Evolutionary conservation across 352 stramenopile genomes (phyloP), one percentile per base, ranked within the genome.

Genomic region (Phytophthora citricola): DNA sequence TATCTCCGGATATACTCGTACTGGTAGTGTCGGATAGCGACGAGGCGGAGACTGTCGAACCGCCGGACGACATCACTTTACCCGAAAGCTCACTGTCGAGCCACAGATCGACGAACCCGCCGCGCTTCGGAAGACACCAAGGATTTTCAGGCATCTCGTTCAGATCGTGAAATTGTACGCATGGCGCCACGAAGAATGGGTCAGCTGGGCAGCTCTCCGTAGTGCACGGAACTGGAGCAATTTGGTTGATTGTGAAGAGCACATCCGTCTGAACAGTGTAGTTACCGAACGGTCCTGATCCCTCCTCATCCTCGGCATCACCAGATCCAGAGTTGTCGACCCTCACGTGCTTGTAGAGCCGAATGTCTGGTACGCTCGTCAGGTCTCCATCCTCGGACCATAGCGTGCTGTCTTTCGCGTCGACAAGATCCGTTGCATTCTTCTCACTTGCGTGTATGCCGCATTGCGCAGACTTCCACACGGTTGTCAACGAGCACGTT

Each of bases 161-260:
- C 0, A 36, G 32, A 17, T 44, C 34, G 20, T 64, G 40, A 22
- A 69, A 56, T 15, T 67, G 43, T 1, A 66, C 63, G 46, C 80
- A 89, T 1, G 80, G 80, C 1, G 81, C 70, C n/a, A 80, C 74
- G 63, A 87, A 89, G 29, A 71, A 73, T 2, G 74, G 40, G 15
- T 71, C 60, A 1, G 24, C 24, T 5, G 80, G 71, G 22, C 80
- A 89, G 50, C 63, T 66, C 26, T 63, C 47, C 2, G 56, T 55
- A 8, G 58, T 58, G 31, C 20, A 45, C 4, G 66, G 40, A 7
- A 71, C 31, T 6, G 39, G 51, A n/a, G 65, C 45, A 2, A 67
- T 50, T 51, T 89, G 78, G 57, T 83, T 78, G 48, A 89, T 85
- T 20, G 74, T 85, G 62, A 81, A 84, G 17, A 83, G 47, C 11